A percentile compares a stretch with the other conserved stretches of the same genome.
phyloP scores from a whole-genome alignment of 129 eudicot genomes.

The Daucus carota region DNA sequence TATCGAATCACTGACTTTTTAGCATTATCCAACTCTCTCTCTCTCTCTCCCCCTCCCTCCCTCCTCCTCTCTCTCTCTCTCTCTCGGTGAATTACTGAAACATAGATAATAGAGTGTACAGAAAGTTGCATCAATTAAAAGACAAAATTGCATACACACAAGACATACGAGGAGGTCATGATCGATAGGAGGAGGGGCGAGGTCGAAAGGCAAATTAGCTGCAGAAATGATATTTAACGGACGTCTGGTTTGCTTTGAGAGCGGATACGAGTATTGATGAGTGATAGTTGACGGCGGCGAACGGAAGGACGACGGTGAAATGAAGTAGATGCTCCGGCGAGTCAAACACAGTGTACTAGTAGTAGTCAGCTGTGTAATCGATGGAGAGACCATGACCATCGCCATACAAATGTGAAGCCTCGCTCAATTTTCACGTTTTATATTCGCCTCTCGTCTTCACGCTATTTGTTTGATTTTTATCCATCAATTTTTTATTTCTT shows the following conservation, averaged over 20 bases:
- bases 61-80: neutral
- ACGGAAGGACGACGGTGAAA: constrained; percentile 9
- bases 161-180: constrained; percentile 51
- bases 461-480: too few relatives aligned
- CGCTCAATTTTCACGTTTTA: neutral
- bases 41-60: too few relatives aligned
- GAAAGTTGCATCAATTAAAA: too few relatives aligned
- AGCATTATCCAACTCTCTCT: neutral
- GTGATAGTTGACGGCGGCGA: neutral
- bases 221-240: constrained; percentile 6
- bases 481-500: too few relatives aligned
- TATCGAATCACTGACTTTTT: neutral
- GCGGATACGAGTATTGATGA: neutral
- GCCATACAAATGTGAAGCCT: neutral
- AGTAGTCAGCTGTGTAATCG: neutral
- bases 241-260: neutral
- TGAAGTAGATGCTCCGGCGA: constrained; percentile 5
- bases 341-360: neutral
- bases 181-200: constrained; percentile 86
- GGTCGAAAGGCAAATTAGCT: constrained; percentile 54
- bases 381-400: neutral
- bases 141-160: neutral
- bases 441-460: too few relatives aligned
- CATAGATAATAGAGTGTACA: neutral
- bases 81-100: neutral